Evolutionary conservation across 1,284 basidiomycete genomes (phyloP).

Genomic region (Cutaneotrichosporon sp.): DNA sequence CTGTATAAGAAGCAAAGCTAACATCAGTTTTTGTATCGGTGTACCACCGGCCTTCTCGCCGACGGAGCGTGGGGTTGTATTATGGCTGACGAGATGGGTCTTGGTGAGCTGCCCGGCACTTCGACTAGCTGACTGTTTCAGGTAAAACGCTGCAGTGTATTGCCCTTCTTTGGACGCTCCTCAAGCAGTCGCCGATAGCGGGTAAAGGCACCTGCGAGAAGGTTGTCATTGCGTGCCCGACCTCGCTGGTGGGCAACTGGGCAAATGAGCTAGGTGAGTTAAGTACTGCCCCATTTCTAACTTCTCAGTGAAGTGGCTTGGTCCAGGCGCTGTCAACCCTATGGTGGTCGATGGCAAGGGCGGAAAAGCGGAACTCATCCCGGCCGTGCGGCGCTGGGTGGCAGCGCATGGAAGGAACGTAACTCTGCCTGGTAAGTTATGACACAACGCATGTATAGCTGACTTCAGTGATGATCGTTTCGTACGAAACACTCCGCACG

Average conservation of each 20-base stretch:
- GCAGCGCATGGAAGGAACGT: constrained; percentile 77
- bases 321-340: constrained; percentile 70
- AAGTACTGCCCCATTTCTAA: background rate
- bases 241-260: constrained; percentile 96
- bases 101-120: constrained; percentile 52
- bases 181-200: constrained; percentile 89
- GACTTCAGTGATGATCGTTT: constrained; percentile 91
- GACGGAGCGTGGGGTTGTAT: constrained; percentile 94
- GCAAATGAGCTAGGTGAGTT: constrained; percentile 84
- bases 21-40: constrained; percentile 78
- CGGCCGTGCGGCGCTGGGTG: constrained; percentile 78
- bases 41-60: constrained; percentile 86
- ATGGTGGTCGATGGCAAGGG: constrained; percentile 88
- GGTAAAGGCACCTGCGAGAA: constrained; percentile 90
- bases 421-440: constrained; percentile 70
- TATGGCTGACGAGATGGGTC: constrained; percentile 99
- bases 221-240: constrained; percentile 95
- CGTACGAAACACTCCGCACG: constrained; percentile 92
- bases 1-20: constrained; percentile 16
- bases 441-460: background rate
- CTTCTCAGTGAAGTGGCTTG: constrained; percentile 79
- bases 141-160: constrained; percentile 94
- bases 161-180: constrained; percentile 88
- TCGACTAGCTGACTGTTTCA: constrained; percentile 10
- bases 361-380: constrained; percentile 70